phyloP scores from a whole-genome alignment of 1,139 yeast genomes.

The Arxiozyma telluris region DNA sequence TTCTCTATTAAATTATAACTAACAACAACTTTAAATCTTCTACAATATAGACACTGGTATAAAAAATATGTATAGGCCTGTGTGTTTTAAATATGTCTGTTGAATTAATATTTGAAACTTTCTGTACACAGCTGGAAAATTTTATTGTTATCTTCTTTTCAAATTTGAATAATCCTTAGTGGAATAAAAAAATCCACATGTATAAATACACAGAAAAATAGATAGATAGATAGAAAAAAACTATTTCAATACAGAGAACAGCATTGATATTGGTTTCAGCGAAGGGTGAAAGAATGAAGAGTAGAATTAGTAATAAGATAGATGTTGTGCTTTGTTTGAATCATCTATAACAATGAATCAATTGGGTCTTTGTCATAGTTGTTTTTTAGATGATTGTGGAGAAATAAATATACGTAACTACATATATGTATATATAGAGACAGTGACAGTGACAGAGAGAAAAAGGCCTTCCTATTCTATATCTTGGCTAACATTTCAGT shows the following conservation, averaged over 20 bases:
- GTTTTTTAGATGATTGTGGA: neutral
- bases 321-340: neutral
- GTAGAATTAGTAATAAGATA: no score
- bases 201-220: no score
- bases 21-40: neutral
- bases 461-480: slow-evolving; percentile 3
- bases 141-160: neutral
- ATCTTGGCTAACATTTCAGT: slow-evolving; percentile 68
- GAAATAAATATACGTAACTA: no score
- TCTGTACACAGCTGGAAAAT: neutral
- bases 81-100: neutral
- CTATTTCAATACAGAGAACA: neutral
- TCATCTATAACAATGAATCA: neutral
- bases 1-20: neutral
- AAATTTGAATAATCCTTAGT: no score
- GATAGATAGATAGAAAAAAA: no score
- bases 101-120: neutral
- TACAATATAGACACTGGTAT: neutral
- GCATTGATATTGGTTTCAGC: neutral
- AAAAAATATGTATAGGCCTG: neutral
- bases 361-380: neutral
- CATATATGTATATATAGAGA: no score
- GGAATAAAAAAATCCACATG: no score
- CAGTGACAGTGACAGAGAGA: neutral
- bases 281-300: neutral